Conservation (phyloP, 306 rosid species). For the Cyclanthera cordifolia region DNA sequence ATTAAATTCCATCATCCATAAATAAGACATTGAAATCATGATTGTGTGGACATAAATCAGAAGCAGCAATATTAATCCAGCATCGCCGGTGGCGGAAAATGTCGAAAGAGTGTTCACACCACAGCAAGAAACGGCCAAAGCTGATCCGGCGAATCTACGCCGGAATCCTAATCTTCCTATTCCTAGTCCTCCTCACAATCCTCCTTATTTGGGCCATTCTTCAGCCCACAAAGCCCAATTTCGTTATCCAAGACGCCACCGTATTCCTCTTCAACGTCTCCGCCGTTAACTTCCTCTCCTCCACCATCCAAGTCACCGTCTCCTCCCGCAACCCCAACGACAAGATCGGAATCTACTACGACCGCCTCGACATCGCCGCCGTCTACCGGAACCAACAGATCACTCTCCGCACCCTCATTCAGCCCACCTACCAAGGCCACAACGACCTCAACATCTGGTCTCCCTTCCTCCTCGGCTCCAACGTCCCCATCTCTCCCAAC, state of each 20-base stretch:
- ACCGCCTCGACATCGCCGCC: conserved; percentile 53
- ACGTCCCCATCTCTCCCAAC: conserved; percentile 65
- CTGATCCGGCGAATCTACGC: conserved; percentile 25
- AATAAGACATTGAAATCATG: no score
- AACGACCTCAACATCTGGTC: conserved; percentile 72
- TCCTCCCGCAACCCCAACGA: conserved; percentile 72
- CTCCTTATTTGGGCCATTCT: conserved; percentile 71
- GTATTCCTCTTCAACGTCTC: conserved; percentile 67
- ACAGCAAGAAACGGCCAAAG: conserved; percentile 10
- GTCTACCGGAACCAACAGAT: conserved; percentile 58
- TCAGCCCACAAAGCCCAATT: conserved; percentile 58
- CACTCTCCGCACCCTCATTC: conserved; percentile 55
- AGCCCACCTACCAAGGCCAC: conserved; percentile 70
- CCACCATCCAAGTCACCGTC: conserved; percentile 61
- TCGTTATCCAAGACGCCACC: conserved; percentile 78
- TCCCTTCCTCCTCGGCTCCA: conserved; percentile 52
- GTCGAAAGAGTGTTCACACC: conserved; percentile 54
- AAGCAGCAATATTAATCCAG: neutral
- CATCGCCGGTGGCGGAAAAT: conserved; percentile 12
- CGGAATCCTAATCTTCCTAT: conserved; percentile 33
- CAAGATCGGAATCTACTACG: conserved; percentile 77
- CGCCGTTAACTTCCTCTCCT: conserved; percentile 44
- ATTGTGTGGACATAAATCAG: no score
- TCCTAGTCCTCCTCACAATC: conserved; percentile 37
- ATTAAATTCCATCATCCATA: no score